A percentile compares a stretch with the other conserved stretches of the same genome.
Conservation (phyloP, 2,329 filamentous ascomycete species). For the Ceratocystis alfenasii region DNA sequence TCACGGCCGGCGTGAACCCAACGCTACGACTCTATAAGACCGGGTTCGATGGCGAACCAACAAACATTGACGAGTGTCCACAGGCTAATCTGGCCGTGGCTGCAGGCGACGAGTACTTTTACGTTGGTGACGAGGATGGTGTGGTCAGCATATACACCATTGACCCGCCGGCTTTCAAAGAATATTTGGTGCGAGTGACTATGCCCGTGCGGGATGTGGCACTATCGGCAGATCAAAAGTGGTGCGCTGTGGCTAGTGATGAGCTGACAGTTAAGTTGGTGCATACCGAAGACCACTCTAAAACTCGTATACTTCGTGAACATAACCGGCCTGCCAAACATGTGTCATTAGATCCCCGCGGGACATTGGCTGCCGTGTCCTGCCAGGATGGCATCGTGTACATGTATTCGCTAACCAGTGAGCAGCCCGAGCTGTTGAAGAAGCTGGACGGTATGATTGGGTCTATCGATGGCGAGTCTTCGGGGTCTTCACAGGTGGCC, state of each 20-base stretch:
- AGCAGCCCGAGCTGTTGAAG: slow-evolving; percentile 67
- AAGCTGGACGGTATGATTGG: slow-evolving; percentile 81
- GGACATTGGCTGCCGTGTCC: slow-evolving; percentile 63
- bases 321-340: slow-evolving; percentile 85
- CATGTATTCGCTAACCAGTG: slow-evolving; percentile 68
- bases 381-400: slow-evolving; percentile 85
- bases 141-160: slow-evolving; percentile 92
- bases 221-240: slow-evolving; percentile 67
- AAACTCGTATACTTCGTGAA: slow-evolving; percentile 67
- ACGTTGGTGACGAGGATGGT: slow-evolving; percentile 85
- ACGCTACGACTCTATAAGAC: slow-evolving; percentile 87
- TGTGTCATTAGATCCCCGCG: slow-evolving; percentile 73
- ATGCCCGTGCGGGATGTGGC: slow-evolving; percentile 77
- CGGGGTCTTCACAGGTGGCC: slow-evolving; percentile 51
- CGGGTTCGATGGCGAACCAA: slow-evolving; percentile 81
- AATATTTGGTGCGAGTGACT: slow-evolving; percentile 71
- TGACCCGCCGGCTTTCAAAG: slow-evolving; percentile 55
- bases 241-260: slow-evolving; percentile 94
- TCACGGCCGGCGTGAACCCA: slow-evolving; percentile 89
- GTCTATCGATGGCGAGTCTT: slow-evolving; percentile 55
- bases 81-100: slow-evolving; percentile 75
- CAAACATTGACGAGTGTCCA: slow-evolving; percentile 79
- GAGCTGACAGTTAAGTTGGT: slow-evolving; percentile 87
- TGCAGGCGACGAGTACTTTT: slow-evolving; percentile 67
- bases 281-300: slow-evolving; percentile 63